Evolutionary conservation across 768 basidiomycete species (phyloP).

Genomic region (Strobilomyces dryophilus): DNA sequence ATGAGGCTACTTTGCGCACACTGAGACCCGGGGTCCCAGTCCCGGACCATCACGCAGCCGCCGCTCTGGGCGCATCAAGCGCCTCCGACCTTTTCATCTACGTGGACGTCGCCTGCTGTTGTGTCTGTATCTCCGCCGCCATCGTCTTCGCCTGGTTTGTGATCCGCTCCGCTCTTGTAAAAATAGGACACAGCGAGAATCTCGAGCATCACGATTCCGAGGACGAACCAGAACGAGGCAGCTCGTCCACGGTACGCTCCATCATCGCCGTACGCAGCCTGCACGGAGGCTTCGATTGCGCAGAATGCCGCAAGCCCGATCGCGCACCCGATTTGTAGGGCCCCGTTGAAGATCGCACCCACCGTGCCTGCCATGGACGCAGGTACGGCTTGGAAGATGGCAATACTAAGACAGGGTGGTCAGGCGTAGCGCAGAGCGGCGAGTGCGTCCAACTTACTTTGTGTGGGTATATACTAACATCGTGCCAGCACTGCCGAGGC

Average conservation of each 20-base stretch:
- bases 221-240: constrained; percentile 43
- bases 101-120: not conserved
- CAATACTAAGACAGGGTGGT: constrained; percentile 34
- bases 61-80: not conserved
- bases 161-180: constrained; percentile 25
- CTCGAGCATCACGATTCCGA: constrained; percentile 35
- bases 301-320: constrained; percentile 45
- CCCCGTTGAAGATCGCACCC: constrained; percentile 53
- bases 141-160: not conserved
- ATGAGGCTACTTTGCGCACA: not conserved
- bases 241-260: constrained; percentile 37
- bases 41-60: too few relatives aligned
- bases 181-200: constrained; percentile 32
- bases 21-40: not conserved
- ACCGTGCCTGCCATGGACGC: constrained; percentile 48
- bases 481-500: constrained; percentile 43
- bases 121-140: not conserved
- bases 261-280: constrained; percentile 30
- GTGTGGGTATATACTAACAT: constrained; percentile 45
- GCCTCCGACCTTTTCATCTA: not conserved
- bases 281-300: constrained; percentile 45
- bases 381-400: constrained; percentile 47
- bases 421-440: not conserved
- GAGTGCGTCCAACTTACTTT: constrained; percentile 34
- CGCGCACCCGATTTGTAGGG: constrained; percentile 50